Evolutionary conservation across 768 basidiomycete genomes (phyloP).

Genomic region (Termitomyces sp.): DNA sequence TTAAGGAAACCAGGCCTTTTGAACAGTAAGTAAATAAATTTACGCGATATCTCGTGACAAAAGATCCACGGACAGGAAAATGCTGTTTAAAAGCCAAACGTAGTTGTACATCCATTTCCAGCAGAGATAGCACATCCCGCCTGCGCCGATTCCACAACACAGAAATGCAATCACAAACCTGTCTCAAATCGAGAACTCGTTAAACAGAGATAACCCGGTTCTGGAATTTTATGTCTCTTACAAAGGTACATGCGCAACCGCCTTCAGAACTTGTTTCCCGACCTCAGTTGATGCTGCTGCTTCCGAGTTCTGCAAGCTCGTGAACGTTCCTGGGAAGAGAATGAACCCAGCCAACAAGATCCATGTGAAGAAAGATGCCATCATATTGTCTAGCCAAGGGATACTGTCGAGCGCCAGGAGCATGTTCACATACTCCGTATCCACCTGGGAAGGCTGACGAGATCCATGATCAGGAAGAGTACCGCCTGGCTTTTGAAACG

Average conservation of each 20-base stretch:
- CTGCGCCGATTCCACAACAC: conserved; percentile 46
- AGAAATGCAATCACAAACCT: conserved; percentile 51
- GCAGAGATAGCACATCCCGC: conserved; percentile 54
- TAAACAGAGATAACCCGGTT: not conserved
- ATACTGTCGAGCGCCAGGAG: conserved; percentile 55
- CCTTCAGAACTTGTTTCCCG: conserved; percentile 24
- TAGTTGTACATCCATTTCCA: conserved; percentile 57
- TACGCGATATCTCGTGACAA: not conserved
- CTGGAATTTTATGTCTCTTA: conserved; percentile 13
- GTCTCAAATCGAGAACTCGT: not conserved
- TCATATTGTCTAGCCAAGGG: conserved; percentile 39
- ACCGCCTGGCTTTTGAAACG: not conserved
- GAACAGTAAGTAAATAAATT: not conserved
- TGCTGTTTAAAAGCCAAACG: conserved; percentile 49
- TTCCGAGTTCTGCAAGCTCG: conserved; percentile 33
- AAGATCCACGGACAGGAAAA: conserved; percentile 41
- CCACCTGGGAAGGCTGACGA: conserved; percentile 21
- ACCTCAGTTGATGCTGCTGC: conserved; percentile 19
- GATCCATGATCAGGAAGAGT: not conserved
- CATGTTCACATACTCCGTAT: conserved; percentile 57
- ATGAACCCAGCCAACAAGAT: conserved; percentile 57
- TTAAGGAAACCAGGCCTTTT: conserved; percentile 51
- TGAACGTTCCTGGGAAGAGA: conserved; percentile 58
- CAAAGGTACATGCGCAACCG: conserved; percentile 40
- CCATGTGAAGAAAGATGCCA: conserved; percentile 59